Evolutionary conservation across 768 basidiomycete species (phyloP).

Genomic region (Mycena leptocephala): DNA sequence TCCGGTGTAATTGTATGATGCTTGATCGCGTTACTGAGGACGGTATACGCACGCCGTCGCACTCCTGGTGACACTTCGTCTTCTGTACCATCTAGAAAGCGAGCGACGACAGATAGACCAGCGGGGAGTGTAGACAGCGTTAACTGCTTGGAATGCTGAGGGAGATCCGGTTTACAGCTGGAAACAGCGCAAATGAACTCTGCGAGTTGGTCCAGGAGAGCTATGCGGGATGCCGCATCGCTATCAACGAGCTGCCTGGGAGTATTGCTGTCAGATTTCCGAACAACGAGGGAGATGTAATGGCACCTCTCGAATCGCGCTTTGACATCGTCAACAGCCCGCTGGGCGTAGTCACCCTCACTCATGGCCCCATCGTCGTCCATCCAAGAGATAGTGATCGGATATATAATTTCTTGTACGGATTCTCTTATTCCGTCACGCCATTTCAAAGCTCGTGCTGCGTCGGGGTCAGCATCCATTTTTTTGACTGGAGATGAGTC

Average conservation of each 20-base stretch:
- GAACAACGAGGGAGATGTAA: background rate
- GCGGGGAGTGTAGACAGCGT: conserved; percentile 49
- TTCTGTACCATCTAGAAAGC: conserved; percentile 64
- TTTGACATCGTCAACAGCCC: conserved; percentile 64
- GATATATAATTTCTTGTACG: conserved; percentile 61
- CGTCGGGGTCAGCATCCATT: background rate
- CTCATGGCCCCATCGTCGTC: conserved; percentile 64
- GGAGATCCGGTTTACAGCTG: conserved; percentile 52
- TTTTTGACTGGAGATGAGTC: background rate
- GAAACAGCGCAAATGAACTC: conserved; percentile 57
- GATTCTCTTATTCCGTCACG: conserved; percentile 49
- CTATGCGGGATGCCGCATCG: conserved; percentile 49
- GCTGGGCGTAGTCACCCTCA: conserved; percentile 58
- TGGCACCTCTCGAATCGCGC: conserved; percentile 60
- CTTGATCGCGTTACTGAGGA: conserved; percentile 58
- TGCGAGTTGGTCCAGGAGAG: conserved; percentile 51
- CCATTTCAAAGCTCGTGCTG: conserved; percentile 46
- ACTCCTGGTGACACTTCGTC: conserved; percentile 65
- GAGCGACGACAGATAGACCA: conserved; percentile 53
- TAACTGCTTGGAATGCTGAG: conserved; percentile 40
- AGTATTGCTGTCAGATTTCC: background rate
- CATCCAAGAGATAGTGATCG: conserved; percentile 68
- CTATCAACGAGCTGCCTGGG: conserved; percentile 56
- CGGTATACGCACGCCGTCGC: conserved; percentile 59
- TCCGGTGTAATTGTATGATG: conserved; percentile 55